These are phyloP conservation scores for Nakazawaea pomicola DNA, from an alignment of 805 yeast species.

Conservation along the genomic window DNA sequence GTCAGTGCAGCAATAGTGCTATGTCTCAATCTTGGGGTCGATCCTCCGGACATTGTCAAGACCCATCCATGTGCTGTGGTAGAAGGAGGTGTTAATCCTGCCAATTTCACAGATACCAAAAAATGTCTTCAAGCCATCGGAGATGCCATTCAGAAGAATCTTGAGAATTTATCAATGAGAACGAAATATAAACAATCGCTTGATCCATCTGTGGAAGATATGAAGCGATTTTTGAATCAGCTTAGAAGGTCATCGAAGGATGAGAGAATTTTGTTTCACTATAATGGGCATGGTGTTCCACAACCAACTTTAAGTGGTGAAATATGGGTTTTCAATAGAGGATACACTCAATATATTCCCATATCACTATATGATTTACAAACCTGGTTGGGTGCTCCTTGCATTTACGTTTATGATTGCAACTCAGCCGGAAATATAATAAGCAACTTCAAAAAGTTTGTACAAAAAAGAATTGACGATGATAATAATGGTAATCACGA, in stretches of 20 bases:
- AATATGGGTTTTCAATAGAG: constrained; percentile 96
- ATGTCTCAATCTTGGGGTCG: constrained; percentile 90
- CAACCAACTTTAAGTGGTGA: constrained; percentile 95
- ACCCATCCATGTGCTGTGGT: constrained; percentile 89
- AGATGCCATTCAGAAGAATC: constrained; percentile 79
- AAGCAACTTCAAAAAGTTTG: constrained; percentile 82
- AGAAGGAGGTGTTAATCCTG: constrained; percentile 94
- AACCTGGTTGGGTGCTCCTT: constrained; percentile 97
- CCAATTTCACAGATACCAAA: constrained; percentile 73
- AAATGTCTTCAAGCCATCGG: constrained; percentile 92
- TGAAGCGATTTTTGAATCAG: constrained; percentile 85
- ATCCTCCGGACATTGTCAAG: constrained; percentile 92
- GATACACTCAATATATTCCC: constrained; percentile 96
- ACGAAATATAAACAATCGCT: constrained; percentile 86
- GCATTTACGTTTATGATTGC: constrained; percentile 91
- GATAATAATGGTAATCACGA: constrained; percentile 63
- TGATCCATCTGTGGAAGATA: constrained; percentile 95
- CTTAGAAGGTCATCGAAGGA: constrained; percentile 88
- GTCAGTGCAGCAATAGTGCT: constrained; percentile 88
- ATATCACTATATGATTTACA: constrained; percentile 92
- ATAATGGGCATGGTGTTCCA: constrained; percentile 98
- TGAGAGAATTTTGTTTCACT: constrained; percentile 88
- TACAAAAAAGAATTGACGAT: constrained; percentile 83
- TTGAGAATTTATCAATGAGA: constrained; percentile 81
- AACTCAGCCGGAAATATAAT: constrained; percentile 92